A percentile compares a stretch with the other conserved stretches of the same genome.
phyloP scores from a whole-genome alignment of 208 protist species.

The Strigomonas culicis region DNA sequence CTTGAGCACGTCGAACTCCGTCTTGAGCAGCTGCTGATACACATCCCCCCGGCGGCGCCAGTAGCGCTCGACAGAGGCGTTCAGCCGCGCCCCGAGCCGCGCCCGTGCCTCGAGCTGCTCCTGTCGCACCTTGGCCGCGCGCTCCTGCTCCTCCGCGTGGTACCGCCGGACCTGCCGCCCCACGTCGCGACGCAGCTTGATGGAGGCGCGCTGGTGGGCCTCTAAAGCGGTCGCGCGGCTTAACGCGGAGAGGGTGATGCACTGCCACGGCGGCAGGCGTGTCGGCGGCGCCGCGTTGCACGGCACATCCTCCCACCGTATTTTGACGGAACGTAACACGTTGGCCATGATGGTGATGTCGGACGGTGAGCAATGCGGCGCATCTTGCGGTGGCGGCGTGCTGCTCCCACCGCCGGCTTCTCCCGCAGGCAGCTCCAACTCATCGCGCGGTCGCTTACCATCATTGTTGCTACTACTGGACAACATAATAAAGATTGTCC shows the following conservation, averaged over 20 bases:
- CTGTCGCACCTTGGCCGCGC: constrained; percentile 35
- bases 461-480: no score
- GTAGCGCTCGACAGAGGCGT: constrained; percentile 24
- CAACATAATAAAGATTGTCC: no score
- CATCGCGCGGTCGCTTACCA: no score
- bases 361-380: no score
- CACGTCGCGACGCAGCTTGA: constrained; percentile 20
- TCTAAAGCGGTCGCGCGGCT: constrained; percentile 14
- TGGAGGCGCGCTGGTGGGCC: constrained; percentile 20
- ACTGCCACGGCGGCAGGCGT: constrained; percentile 64
- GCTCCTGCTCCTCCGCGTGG: constrained; percentile 41
- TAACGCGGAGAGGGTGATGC: constrained; percentile 48
- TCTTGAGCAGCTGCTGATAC: constrained; percentile 57
- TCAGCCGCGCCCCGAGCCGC: constrained; percentile 39
- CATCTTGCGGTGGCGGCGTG: no score
- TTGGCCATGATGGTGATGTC: no score
- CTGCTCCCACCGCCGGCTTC: no score
- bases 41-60: constrained; percentile 56
- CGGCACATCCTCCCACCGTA: background rate
- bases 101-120: constrained; percentile 56
- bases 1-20: constrained; percentile 76
- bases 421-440: no score
- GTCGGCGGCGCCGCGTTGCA: constrained; percentile 23
- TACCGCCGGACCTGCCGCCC: constrained; percentile 43
- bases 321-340: no score